Percentiles rank a stretch among this genome's conserved stretches.
These are phyloP conservation scores for Mycosphaerella arachidis DNA, from an alignment of 2,329 filamentous ascomycete genomes.

Conservation along the genomic window DNA sequence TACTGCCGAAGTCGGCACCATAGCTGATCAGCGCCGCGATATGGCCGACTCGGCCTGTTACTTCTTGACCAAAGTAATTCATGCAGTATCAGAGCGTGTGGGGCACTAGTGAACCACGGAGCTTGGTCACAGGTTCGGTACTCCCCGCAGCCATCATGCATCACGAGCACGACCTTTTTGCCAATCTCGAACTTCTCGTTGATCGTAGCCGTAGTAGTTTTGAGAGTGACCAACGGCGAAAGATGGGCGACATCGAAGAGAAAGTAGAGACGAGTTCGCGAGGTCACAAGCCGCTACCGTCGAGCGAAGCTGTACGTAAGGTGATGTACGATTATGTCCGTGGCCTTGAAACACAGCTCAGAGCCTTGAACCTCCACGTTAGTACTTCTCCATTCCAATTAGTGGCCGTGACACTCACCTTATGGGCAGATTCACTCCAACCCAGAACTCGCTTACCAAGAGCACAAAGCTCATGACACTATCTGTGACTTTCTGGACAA, in stretches of 20 bases:
- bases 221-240: no score
- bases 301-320: neutral
- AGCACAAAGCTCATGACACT: neutral
- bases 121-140: no score
- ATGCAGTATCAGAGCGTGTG: no score
- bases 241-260: neutral
- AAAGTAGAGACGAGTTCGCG: neutral
- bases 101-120: no score
- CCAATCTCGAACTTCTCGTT: no score
- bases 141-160: no score
- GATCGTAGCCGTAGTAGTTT: no score
- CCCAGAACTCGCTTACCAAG: conserved; percentile 1
- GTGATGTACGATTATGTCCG: neutral
- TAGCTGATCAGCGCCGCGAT: no score
- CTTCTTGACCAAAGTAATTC: no score
- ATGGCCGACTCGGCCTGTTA: no score
- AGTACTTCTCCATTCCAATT: neutral
- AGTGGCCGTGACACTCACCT: neutral
- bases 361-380: neutral
- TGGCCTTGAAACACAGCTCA: neutral
- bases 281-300: neutral
- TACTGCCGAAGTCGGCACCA: no score
- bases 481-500: neutral
- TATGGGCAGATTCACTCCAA: neutral
- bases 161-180: no score